Percentiles rank a stretch among this genome's conserved stretches.
phyloP scores from a whole-genome alignment of 2,329 filamentous ascomycete genomes.

The Talaromyces marneffei region DNA sequence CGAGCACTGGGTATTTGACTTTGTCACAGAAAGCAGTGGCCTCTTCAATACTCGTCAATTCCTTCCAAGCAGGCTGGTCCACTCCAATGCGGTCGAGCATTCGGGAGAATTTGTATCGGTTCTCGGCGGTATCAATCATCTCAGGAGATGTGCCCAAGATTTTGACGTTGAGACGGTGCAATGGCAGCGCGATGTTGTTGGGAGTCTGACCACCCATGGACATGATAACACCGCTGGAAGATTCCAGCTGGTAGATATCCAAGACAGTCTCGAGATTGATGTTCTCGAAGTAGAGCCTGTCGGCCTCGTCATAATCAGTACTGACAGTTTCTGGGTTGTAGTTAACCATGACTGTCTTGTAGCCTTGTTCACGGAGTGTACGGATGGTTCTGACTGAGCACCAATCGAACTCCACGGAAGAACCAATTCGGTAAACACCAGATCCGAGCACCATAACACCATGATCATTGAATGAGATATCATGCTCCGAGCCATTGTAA shows the following conservation, averaged over 20 bases:
- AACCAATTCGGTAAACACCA: slow-evolving; percentile 94
- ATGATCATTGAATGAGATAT: slow-evolving; percentile 78
- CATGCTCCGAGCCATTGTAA: slow-evolving; percentile 84
- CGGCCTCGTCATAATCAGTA: slow-evolving; percentile 92
- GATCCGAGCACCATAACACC: slow-evolving; percentile 96
- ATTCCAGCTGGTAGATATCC: slow-evolving; percentile 88
- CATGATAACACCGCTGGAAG: slow-evolving; percentile 75
- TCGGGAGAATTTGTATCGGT: slow-evolving; percentile 96
- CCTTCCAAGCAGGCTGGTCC: slow-evolving; percentile 97
- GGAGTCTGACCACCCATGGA: slow-evolving; percentile 97
- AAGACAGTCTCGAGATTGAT: slow-evolving; percentile 85
- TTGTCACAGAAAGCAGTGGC: slow-evolving; percentile 79
- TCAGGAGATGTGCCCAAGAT: slow-evolving; percentile 93
- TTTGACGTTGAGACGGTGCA: slow-evolving; percentile 84
- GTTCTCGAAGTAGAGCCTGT: slow-evolving; percentile 92
- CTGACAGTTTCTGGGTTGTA: slow-evolving; percentile 85
- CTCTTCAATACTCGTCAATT: slow-evolving; percentile 89
- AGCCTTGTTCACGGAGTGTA: slow-evolving; percentile 73
- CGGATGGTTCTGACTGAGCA: slow-evolving; percentile 92
- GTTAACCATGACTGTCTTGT: slow-evolving; percentile 96
- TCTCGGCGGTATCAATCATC: slow-evolving; percentile 98
- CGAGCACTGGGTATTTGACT: slow-evolving; percentile 88
- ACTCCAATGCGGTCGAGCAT: slow-evolving; percentile 94
- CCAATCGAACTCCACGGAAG: slow-evolving; percentile 98
- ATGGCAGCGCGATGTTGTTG: slow-evolving; percentile 91